A percentile compares a stretch with the other conserved stretches of the same genome.
Evolutionary conservation across 2,329 filamentous ascomycete genomes (phyloP).

Genomic region (Xylaria hypoxylon): DNA sequence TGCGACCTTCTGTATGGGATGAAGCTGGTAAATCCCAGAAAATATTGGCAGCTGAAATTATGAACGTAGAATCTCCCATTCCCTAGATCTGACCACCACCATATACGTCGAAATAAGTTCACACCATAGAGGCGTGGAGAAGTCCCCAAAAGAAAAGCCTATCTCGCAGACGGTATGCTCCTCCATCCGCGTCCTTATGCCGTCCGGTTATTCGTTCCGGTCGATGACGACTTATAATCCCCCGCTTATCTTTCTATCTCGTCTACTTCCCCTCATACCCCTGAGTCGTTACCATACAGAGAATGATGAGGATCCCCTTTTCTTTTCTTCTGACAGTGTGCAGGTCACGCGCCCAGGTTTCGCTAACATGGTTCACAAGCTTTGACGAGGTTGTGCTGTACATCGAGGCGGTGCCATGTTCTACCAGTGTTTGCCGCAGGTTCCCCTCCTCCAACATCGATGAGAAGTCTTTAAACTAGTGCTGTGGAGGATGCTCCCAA

Average conservation of each 20-base stretch:
- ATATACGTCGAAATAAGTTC: background rate
- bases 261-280: too few relatives aligned
- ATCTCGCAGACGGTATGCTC: background rate
- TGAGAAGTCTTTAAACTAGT: too few relatives aligned
- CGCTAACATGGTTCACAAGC: too few relatives aligned
- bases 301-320: too few relatives aligned
- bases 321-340: too few relatives aligned
- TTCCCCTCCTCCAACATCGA: background rate
- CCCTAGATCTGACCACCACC: background rate
- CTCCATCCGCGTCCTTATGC: background rate
- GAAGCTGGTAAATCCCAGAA: background rate
- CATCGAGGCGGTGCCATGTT: background rate
- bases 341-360: too few relatives aligned
- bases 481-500: background rate
- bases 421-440: too few relatives aligned
- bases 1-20: background rate
- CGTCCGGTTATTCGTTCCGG: too few relatives aligned
- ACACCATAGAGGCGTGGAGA: background rate
- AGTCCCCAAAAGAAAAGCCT: background rate
- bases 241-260: too few relatives aligned
- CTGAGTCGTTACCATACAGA: too few relatives aligned
- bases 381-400: background rate
- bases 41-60: slow-evolving; percentile 15
- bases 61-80: background rate
- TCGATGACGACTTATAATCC: too few relatives aligned